Evolutionary conservation across 2,329 filamentous ascomycete genomes (phyloP), one percentile per base, ranked within the genome.

Genomic region (Hyphodiscus sp.): DNA sequence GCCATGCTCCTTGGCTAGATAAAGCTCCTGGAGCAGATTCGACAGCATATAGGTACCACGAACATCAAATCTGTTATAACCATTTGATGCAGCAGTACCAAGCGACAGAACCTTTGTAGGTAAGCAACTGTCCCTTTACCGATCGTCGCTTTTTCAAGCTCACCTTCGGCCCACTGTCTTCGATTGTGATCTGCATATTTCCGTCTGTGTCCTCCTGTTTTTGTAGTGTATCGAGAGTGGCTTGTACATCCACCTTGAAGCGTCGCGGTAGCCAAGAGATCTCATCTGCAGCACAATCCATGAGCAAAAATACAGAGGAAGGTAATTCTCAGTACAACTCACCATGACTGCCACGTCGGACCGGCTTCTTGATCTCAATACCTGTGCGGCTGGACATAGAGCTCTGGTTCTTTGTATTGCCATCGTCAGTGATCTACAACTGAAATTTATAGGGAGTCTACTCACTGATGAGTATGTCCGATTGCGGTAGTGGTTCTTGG

Each of bases 141-240:
- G 13, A 23, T 6, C 41, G 1, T 13, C 15, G 41, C 20, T 30
- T n/a, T 1, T 15, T 44, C 18, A 20, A 41, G 18, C 48, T 7
- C 29, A 87, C 88, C 79, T 97, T 99, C 48, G 94, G 92, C 0
- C 94, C 94, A 59, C 82, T 81, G 72, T 99, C 94, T 67, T 97
- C 94, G 64, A 97, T 95, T 29, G 94, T 99, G 69, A 99, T 99
- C 71, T 97, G 91, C 78, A 90, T 89, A 71, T 99, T 96, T 53
- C 82, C 78, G 71, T 99, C 91, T 29, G 91, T 95, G 67, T 99
- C 94, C 70, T 99, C 94, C 61, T 92, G 87, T 41, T 83, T 82
- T 57, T 90, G 78, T 45, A 99, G 77, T 55, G 81, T 85, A 66
- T 91, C 80, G 53, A 96, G 78, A 0, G 91, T 96, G 20, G 82